Conservation (phyloP, 1,139 yeast genomes). For the Ogataea hybrid region DNA sequence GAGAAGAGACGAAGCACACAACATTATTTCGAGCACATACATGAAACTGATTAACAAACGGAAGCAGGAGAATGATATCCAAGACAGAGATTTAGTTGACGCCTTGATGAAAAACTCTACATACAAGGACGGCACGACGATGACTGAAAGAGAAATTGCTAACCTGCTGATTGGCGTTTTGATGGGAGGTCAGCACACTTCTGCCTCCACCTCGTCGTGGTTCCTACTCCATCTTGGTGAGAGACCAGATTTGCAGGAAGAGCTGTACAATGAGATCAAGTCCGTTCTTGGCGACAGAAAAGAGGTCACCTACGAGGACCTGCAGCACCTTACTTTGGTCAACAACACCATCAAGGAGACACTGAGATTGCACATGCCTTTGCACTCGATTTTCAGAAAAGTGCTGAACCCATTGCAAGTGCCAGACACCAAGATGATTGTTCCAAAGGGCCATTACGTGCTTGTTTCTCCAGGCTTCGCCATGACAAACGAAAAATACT, state of each 20-base stretch:
- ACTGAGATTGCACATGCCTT: constrained; percentile 91
- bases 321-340: constrained; percentile 76
- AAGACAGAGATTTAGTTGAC: constrained; percentile 86
- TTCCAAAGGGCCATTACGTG: constrained; percentile 88
- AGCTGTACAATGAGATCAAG: constrained; percentile 70
- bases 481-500: constrained; percentile 70
- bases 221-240: constrained; percentile 86
- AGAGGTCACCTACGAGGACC: constrained; percentile 74
- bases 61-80: constrained; percentile 71
- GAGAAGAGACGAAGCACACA: constrained; percentile 86
- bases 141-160: constrained; percentile 96
- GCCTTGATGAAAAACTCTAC: constrained; percentile 77
- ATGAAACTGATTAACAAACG: constrained; percentile 73
- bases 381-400: constrained; percentile 93
- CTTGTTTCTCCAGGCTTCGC: constrained; percentile 94
- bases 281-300: constrained; percentile 52
- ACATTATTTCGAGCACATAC: constrained; percentile 74
- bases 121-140: constrained; percentile 88
- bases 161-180: constrained; percentile 90
- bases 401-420: constrained; percentile 77
- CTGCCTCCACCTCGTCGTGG: constrained; percentile 97
- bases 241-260: constrained; percentile 79
- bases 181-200: constrained; percentile 99
- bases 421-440: constrained; percentile 76
- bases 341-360: constrained; percentile 90